Percentiles rank a stretch among this genome's conserved stretches.
These are phyloP conservation scores for Funneliformis caledonium DNA, from an alignment of 371 early-diverging fungal species.

Conservation along the genomic window DNA sequence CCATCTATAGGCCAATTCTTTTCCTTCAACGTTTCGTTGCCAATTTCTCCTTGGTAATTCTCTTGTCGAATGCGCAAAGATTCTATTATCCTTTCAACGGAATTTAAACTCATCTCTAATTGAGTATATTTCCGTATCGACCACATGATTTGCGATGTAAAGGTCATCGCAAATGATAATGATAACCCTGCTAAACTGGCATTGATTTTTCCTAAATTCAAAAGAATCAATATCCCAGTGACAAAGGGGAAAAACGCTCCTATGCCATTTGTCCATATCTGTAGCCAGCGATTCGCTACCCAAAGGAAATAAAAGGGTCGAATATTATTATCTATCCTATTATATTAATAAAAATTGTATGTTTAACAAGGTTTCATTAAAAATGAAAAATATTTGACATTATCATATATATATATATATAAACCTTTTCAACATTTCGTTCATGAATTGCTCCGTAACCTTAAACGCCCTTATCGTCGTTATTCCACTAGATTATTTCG, in stretches of 20 bases:
- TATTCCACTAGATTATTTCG: slow-evolving; percentile 54
- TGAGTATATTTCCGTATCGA: slow-evolving; percentile 75
- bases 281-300: slow-evolving; percentile 92
- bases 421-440: slow-evolving; percentile 48
- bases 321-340: slow-evolving; percentile 67
- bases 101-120: slow-evolving; percentile 64
- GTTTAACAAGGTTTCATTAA: slow-evolving; percentile 32
- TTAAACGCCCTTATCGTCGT: slow-evolving; percentile 80
- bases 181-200: slow-evolving; percentile 80
- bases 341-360: slow-evolving; percentile 41
- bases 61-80: slow-evolving; percentile 67
- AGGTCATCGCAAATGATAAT: slow-evolving; percentile 56
- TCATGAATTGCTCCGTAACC: slow-evolving; percentile 62
- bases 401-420: neutral
- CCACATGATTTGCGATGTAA: slow-evolving; percentile 77
- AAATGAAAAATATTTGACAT: neutral
- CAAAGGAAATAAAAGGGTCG: slow-evolving; percentile 83
- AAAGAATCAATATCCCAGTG: slow-evolving; percentile 63
- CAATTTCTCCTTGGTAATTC: slow-evolving; percentile 51
- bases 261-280: slow-evolving; percentile 74
- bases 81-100: slow-evolving; percentile 73
- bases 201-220: slow-evolving; percentile 58
- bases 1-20: slow-evolving; percentile 79
- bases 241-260: slow-evolving; percentile 74
- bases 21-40: slow-evolving; percentile 37